Conservation (phyloP, 768 basidiomycete genomes). For the Imleria badia region DNA sequence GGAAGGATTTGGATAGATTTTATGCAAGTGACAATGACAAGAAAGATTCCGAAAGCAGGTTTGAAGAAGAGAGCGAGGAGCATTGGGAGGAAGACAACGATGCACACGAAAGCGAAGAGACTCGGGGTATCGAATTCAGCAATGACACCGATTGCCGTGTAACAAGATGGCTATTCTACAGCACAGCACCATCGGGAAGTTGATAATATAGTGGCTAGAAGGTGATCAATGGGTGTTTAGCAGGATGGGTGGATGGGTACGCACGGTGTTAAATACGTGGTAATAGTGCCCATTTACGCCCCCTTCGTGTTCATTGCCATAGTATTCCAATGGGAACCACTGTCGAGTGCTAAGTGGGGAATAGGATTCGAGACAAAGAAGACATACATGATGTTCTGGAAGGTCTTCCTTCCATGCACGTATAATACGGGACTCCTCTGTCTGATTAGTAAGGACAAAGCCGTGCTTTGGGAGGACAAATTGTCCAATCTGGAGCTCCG, state of each 20-base stretch:
- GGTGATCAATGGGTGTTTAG: background rate
- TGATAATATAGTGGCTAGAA: constrained; percentile 53
- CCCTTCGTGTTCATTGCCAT: constrained; percentile 49
- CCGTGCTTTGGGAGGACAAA: constrained; percentile 72
- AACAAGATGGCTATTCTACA: constrained; percentile 29
- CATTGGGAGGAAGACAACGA: constrained; percentile 25
- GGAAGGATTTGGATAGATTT: constrained; percentile 70
- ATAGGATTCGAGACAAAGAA: background rate
- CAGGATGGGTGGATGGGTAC: constrained; percentile 19
- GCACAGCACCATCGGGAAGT: constrained; percentile 39
- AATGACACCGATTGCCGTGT: constrained; percentile 6
- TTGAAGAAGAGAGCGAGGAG: constrained; percentile 36
- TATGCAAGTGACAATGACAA: constrained; percentile 50
- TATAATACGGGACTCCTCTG: constrained; percentile 61
- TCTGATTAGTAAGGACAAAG: constrained; percentile 52
- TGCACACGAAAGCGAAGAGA: constrained; percentile 30
- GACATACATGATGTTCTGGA: constrained; percentile 59
- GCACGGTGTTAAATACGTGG: constrained; percentile 72
- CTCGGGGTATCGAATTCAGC: constrained; percentile 15
- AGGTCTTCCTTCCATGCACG: constrained; percentile 67
- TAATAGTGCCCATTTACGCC: constrained; percentile 74
- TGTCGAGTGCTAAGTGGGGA: constrained; percentile 24
- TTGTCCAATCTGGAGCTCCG: constrained; percentile 86
- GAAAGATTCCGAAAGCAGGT: constrained; percentile 33
- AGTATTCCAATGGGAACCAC: constrained; percentile 81